Evolutionary conservation across 139 green algal genomes (phyloP).

Genomic region (Auxenochlorella pyrenoidosa): DNA sequence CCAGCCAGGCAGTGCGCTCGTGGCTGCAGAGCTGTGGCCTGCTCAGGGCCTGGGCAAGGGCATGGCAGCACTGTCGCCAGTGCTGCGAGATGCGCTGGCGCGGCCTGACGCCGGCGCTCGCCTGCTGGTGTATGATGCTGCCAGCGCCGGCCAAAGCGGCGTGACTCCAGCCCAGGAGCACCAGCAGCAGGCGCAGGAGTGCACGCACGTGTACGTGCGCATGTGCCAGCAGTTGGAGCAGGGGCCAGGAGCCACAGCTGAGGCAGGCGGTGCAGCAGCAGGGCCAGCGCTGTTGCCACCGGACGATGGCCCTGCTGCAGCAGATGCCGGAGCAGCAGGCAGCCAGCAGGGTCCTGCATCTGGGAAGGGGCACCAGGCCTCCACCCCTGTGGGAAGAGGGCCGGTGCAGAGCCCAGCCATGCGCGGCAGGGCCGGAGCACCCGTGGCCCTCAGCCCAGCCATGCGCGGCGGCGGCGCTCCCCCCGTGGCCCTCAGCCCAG

Average conservation of each 20-base stretch:
- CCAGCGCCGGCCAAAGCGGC: not conserved
- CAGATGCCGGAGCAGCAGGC: not conserved
- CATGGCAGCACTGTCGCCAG: constrained; percentile 20
- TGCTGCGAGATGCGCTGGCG: constrained; percentile 35
- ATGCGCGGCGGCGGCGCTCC: not conserved
- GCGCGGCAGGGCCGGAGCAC: not conserved
- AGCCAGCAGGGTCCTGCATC: not conserved
- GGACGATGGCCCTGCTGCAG: not conserved
- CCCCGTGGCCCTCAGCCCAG: constrained; percentile 3
- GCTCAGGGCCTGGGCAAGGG: constrained; percentile 30
- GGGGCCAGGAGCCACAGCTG: not conserved
- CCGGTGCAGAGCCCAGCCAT: not conserved
- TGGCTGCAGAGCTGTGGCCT: constrained; percentile 51
- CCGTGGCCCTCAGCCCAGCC: constrained; percentile 12
- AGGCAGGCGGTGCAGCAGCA: not conserved
- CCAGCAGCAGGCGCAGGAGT: not conserved
- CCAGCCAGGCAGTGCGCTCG: not conserved
- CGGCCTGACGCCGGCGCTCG: constrained; percentile 25
- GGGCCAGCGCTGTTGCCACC: not conserved
- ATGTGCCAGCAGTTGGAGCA: constrained; percentile 6
- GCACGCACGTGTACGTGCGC: constrained; percentile 6
- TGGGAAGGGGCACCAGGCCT: not conserved
- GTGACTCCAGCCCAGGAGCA: not conserved
- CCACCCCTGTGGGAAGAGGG: not conserved
- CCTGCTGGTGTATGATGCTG: constrained; percentile 32